Base-by-base conservation (phyloP, 1,139 yeast species). In the Hemisphaericaspora subhashii region DNA sequence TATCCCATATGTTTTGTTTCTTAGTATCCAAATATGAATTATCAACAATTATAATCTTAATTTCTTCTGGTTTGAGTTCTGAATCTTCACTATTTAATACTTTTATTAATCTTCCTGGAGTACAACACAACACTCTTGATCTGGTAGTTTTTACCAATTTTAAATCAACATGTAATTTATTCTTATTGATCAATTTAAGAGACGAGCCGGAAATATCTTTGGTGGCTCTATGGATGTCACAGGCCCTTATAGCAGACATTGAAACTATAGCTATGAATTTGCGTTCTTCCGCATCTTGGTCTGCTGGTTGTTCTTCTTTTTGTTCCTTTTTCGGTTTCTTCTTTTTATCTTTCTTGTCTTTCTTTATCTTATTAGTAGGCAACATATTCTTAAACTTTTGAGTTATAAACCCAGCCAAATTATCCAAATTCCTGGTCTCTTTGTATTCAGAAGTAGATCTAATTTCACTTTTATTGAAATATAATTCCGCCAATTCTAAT, bases 241-340 rank as follows among this genome's bases (percentile, higher is more conserved):
- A 84, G 1, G 84, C 87, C 42, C 92, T 68, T 17, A 83, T 61
- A 1, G 90, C 90, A 0, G 89, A 83, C 72, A 78, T 74, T 4
- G 86, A 75, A 13, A 85, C 57, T 3, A 83, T 63, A n/a, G 83
- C 67, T 15, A 83, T 61, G 49, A 72, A 77, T 45, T 73, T 71
- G 34, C 77, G 57, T 33, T 64, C 66, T 9, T 58, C 61, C 7
- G 33, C 29, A 4, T 6, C 41, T 11, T 36, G 26, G 37, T 48
- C 30, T 9, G 58, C 61, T 5, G 34, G 26, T 7, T 6, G 42
- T 11, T 37, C 29, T 37, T 48, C 30, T 9, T 38, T 44, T 13
- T 45, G 50, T 17, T 38, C 43, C 10, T 18, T 23, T 20, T 37
- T 40, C 13, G 35, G 31, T 13, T 33, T 31, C 3, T 36, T 38